Evolutionary conservation across 805 yeast species (phyloP).

Genomic region (Danielia reshetovae): DNA sequence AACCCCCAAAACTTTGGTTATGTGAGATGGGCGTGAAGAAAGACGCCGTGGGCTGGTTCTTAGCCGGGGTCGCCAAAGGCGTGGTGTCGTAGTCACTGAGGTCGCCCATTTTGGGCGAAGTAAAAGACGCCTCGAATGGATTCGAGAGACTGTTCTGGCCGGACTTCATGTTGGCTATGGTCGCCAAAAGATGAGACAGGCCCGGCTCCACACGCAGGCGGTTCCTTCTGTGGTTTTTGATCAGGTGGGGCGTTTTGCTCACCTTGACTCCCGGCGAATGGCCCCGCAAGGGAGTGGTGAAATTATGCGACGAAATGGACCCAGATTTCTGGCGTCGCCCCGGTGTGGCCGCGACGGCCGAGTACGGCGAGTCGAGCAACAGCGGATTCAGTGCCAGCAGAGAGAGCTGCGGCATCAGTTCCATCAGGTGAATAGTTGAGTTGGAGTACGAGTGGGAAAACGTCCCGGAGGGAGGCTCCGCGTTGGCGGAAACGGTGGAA

Average conservation of each 20-base stretch:
- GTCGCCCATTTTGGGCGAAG: constrained; percentile 9
- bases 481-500: constrained; percentile 6
- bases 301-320: constrained; percentile 26
- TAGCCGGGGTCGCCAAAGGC: constrained; percentile 15
- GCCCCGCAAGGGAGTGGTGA: constrained; percentile 34
- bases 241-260: constrained; percentile 30
- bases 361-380: constrained; percentile 29
- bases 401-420: constrained; percentile 34
- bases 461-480: constrained; percentile 16
- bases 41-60: constrained; percentile 3
- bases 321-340: constrained; percentile 33
- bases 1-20: constrained; percentile 14
- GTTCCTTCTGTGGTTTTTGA: constrained; percentile 14
- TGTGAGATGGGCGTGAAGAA: constrained; percentile 16
- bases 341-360: constrained; percentile 29
- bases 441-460: constrained; percentile 10
- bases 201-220: constrained; percentile 16
- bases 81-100: constrained; percentile 13
- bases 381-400: constrained; percentile 35
- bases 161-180: constrained; percentile 14
- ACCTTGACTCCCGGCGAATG: constrained; percentile 22
- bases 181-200: constrained; percentile 13
- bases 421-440: constrained; percentile 27
- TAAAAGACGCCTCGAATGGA: constrained; percentile 12
- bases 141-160: constrained; percentile 3